These are phyloP conservation scores for Osmanthus fragrans DNA, from an alignment of 257 asterid species.

Conservation along the genomic window DNA sequence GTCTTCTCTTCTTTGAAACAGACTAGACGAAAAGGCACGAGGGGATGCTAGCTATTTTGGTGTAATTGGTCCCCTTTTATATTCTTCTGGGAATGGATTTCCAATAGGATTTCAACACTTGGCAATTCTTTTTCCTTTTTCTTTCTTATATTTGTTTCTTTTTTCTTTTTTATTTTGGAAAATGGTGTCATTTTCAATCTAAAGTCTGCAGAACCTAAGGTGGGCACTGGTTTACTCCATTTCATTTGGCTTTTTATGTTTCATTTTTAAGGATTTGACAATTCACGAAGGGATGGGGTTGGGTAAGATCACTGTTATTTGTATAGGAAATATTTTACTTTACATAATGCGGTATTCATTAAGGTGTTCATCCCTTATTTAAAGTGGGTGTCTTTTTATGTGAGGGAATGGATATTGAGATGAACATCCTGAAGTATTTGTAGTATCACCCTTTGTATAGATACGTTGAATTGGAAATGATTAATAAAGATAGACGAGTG, in stretches of 20 bases:
- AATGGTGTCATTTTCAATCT: conserved; percentile 57
- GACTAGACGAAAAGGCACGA: conserved; percentile 29
- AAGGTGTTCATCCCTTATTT: too few species aligned
- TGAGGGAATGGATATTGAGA: too few species aligned
- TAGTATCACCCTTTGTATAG: too few species aligned
- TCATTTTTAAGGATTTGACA: too few species aligned
- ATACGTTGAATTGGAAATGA: too few species aligned
- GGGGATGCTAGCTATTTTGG: conserved; percentile 18
- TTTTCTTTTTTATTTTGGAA: neutral
- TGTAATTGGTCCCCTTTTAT: conserved; percentile 48
- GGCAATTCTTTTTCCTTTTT: conserved; percentile 14
- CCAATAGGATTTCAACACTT: conserved; percentile 35
- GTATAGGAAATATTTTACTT: too few species aligned
- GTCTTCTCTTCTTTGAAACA: conserved; percentile 2
- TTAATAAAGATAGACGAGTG: too few species aligned
- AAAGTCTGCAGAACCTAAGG: conserved; percentile 38
- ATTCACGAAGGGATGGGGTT: too few species aligned
- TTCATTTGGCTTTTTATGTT: neutral
- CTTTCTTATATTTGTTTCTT: neutral
- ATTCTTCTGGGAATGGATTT: conserved; percentile 28
- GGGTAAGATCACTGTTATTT: too few species aligned
- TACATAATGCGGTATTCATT: too few species aligned
- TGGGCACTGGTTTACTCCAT: neutral
- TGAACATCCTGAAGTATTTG: too few species aligned
- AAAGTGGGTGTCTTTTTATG: too few species aligned